phyloP scores from a whole-genome alignment of 2,329 filamentous ascomycete species.

The Hymenoscyphus scutula region DNA sequence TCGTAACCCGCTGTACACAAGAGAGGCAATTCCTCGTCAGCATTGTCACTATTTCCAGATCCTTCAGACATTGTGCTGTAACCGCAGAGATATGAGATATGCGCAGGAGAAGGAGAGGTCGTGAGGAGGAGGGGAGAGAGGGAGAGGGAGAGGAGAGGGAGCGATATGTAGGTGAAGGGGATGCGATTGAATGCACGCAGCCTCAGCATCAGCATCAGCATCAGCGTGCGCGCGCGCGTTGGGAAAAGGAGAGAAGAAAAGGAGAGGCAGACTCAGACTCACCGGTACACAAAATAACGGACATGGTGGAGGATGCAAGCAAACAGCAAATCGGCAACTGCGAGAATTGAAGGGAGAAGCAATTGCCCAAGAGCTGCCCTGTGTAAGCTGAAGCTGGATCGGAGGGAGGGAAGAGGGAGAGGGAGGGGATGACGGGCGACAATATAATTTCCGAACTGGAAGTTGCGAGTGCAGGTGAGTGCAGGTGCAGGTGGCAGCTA shows the following conservation, averaged over 20 bases:
- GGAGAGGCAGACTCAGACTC: too few species aligned
- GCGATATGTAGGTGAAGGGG: conserved; percentile 1
- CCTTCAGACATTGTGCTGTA: not conserved
- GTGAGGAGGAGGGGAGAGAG: not conserved
- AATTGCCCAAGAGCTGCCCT: not conserved
- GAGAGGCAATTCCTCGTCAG: conserved; percentile 24
- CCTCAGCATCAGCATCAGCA: too few species aligned
- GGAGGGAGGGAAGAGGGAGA: too few species aligned
- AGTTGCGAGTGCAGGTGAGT: not conserved
- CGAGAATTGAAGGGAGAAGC: not conserved
- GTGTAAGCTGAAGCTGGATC: not conserved
- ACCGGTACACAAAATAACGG: conserved; percentile 32
- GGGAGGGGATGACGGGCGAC: not conserved
- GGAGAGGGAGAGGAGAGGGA: too few species aligned
- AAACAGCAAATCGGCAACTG: not conserved
- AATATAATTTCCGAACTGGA: not conserved
- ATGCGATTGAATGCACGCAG: not conserved
- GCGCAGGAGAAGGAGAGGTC: not conserved
- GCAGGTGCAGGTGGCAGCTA: too few species aligned
- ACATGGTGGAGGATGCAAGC: conserved; percentile 20
- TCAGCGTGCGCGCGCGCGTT: too few species aligned
- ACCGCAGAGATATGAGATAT: too few species aligned
- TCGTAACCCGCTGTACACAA: conserved; percentile 62
- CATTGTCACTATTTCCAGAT: conserved; percentile 27
- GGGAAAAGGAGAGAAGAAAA: too few species aligned